phyloP scores from a whole-genome alignment of 257 asterid genomes.

The Petunia secreta region DNA sequence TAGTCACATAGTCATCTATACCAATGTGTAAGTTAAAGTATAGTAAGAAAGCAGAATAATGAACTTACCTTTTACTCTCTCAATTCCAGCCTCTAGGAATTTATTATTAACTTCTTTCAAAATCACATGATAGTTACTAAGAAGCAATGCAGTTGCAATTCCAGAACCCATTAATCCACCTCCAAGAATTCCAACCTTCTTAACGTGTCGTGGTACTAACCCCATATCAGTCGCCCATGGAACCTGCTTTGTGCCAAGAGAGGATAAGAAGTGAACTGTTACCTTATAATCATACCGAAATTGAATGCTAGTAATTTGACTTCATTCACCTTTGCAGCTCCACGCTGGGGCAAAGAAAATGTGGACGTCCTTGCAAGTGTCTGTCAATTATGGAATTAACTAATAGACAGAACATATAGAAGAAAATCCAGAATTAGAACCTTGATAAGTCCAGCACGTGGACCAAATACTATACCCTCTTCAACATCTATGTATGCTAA shows the following conservation, averaged over 20 bases:
- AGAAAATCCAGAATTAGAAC: slow-evolving; percentile 39
- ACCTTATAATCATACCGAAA: too few species aligned
- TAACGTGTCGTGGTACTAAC: slow-evolving; percentile 72
- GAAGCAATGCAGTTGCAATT: slow-evolving; percentile 85
- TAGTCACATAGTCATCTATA: slow-evolving; percentile 13
- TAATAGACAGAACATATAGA: slow-evolving; percentile 10
- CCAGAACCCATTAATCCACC: slow-evolving; percentile 99
- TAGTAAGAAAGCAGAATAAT: slow-evolving; percentile 18
- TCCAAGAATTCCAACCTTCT: slow-evolving; percentile 89
- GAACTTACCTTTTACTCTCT: slow-evolving; percentile 74
- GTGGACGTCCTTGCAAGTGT: slow-evolving; percentile 79
- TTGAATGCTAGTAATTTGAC: neutral
- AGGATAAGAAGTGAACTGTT: neutral
- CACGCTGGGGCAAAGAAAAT: slow-evolving; percentile 94
- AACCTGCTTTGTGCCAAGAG: slow-evolving; percentile 50
- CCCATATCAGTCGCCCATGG: slow-evolving; percentile 88
- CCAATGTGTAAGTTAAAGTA: neutral
- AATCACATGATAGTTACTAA: slow-evolving; percentile 68
- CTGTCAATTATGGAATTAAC: neutral
- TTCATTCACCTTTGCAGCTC: slow-evolving; percentile 73
- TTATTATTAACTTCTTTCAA: slow-evolving; percentile 89
- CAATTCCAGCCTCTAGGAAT: slow-evolving; percentile 81
- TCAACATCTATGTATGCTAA: slow-evolving; percentile 88
- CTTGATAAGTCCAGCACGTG: slow-evolving; percentile 92
- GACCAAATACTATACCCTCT: slow-evolving; percentile 86